Evolutionary conservation across 805 yeast genomes (phyloP).

Genomic region (Wickerhamomyces tratensis): DNA sequence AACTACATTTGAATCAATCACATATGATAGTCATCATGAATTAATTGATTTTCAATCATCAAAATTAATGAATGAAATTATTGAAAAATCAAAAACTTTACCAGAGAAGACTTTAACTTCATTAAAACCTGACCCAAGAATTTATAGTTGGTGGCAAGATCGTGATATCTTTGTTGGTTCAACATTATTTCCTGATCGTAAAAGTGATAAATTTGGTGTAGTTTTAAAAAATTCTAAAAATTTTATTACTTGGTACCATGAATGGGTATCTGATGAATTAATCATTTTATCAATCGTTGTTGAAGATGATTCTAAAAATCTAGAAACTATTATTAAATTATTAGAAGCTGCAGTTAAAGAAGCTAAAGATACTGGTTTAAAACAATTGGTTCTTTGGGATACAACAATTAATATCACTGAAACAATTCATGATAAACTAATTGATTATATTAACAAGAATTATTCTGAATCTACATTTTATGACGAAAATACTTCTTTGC

Average conservation of each 20-base stretch:
- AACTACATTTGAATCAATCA: slow-evolving; percentile 14
- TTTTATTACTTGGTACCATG: slow-evolving; percentile 36
- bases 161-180: slow-evolving; percentile 28
- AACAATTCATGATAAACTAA: slow-evolving; percentile 6
- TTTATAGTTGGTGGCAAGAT: slow-evolving; percentile 32
- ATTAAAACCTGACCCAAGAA: slow-evolving; percentile 26
- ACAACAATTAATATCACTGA: slow-evolving; percentile 15
- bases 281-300: slow-evolving; percentile 13
- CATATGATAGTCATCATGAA: slow-evolving; percentile 21
- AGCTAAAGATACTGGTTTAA: slow-evolving; percentile 18
- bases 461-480: not conserved
- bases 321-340: slow-evolving; percentile 16
- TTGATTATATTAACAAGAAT: not conserved
- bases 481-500: slow-evolving; percentile 21
- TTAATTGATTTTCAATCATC: slow-evolving; percentile 19
- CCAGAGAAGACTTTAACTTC: slow-evolving; percentile 16
- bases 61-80: slow-evolving; percentile 11
- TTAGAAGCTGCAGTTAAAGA: slow-evolving; percentile 25
- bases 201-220: slow-evolving; percentile 20
- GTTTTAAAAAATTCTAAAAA: slow-evolving; percentile 16
- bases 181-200: slow-evolving; percentile 7
- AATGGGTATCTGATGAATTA: slow-evolving; percentile 25
- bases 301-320: slow-evolving; percentile 5
- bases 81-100: slow-evolving; percentile 8
- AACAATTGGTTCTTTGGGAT: slow-evolving; percentile 29